A percentile compares a stretch with the other conserved stretches of the same genome.
Evolutionary conservation across 2,329 filamentous ascomycete species (phyloP).

Genomic region (Neonectria hederae): DNA sequence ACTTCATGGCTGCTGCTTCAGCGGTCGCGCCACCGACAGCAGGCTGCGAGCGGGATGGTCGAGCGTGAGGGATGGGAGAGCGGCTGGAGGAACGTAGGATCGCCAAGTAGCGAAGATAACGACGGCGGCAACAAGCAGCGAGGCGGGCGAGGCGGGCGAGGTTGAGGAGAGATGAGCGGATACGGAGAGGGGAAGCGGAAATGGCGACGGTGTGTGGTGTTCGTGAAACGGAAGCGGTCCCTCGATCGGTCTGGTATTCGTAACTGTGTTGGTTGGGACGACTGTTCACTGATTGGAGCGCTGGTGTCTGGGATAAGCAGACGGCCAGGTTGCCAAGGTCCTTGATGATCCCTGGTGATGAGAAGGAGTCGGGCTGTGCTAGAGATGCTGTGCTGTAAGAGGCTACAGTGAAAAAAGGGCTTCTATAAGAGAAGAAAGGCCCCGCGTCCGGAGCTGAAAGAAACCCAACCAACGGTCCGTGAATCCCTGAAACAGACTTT

Average conservation of each 20-base stretch:
- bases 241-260: not conserved
- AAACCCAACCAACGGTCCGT: constrained; percentile 3
- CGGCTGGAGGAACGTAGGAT: constrained; percentile 11
- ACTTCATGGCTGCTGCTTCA: constrained; percentile 48
- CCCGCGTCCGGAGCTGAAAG: not conserved
- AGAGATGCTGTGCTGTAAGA: no score
- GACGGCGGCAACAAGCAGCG: not conserved
- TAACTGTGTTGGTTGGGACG: constrained; percentile 34
- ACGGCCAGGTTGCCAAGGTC: constrained; percentile 36
- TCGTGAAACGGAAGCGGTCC: constrained; percentile 19
- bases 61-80: constrained; percentile 17
- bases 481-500: not conserved
- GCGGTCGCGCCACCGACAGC: constrained; percentile 35
- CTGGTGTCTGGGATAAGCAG: constrained; percentile 37
- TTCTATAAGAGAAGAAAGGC: not conserved
- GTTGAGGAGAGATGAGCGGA: constrained; percentile 24
- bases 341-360: constrained; percentile 30
- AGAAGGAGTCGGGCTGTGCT: not conserved
- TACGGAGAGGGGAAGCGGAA: constrained; percentile 9
- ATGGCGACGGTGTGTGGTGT: constrained; percentile 23
- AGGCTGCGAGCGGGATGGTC: constrained; percentile 24
- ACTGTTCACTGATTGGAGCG: constrained; percentile 39
- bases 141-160: not conserved
- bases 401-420: no score
- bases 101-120: not conserved